These are phyloP conservation scores for Rhipidocladum racemiflorum DNA, from an alignment of 176 grass and related monocot species.

Conservation along the genomic window DNA sequence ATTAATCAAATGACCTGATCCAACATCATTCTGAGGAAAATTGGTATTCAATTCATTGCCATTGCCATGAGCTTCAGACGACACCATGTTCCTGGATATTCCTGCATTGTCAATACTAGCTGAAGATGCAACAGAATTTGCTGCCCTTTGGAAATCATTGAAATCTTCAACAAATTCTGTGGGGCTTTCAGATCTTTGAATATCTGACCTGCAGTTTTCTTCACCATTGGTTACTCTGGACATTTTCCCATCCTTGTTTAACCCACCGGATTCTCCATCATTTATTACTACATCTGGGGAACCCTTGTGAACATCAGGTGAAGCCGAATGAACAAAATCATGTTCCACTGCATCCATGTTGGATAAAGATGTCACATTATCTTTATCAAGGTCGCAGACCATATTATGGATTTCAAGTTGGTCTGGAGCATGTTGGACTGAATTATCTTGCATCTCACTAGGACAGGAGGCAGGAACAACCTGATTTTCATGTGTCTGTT, in stretches of 20 bases:
- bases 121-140: constrained; percentile 14
- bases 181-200: constrained; percentile 33
- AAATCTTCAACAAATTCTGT: constrained; percentile 21
- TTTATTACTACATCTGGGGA: constrained; percentile 10
- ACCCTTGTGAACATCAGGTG: constrained; percentile 10
- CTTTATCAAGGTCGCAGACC: constrained; percentile 18
- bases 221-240: not conserved
- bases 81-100: constrained; percentile 24
- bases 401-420: constrained; percentile 29
- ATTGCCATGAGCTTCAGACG: constrained; percentile 25
- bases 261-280: constrained; percentile 21
- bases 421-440: constrained; percentile 27
- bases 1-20: constrained; percentile 28
- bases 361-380: constrained; percentile 42
- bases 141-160: constrained; percentile 31
- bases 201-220: constrained; percentile 27
- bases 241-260: constrained; percentile 15
- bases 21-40: constrained; percentile 31
- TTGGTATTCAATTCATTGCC: constrained; percentile 23
- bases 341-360: constrained; percentile 27
- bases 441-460: constrained; percentile 43
- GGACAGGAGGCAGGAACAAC: constrained; percentile 13
- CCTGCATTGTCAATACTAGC: constrained; percentile 18
- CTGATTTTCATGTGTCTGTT: constrained; percentile 8
- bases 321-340: constrained; percentile 31